phyloP scores from a whole-genome alignment of 257 asterid genomes.

The Perilla frutescens region DNA sequence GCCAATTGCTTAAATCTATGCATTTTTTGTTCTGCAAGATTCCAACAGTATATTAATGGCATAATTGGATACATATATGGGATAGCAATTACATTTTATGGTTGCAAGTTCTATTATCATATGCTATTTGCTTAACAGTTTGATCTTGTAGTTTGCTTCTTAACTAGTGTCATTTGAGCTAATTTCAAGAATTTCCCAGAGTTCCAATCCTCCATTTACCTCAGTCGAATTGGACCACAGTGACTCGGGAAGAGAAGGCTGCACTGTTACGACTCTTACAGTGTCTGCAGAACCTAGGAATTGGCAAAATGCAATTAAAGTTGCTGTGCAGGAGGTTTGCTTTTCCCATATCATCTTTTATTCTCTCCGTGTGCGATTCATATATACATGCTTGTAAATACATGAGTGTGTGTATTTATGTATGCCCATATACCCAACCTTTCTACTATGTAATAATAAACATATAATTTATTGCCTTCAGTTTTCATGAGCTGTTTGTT shows the following conservation, averaged over 20 bases:
- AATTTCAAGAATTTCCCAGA: constrained; percentile 61
- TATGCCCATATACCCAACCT: constrained; percentile 15
- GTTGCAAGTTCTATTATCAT: constrained; percentile 23
- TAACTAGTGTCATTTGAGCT: constrained; percentile 31
- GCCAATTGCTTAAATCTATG: constrained; percentile 19
- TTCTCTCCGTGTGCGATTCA: constrained; percentile 9
- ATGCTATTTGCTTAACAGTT: constrained; percentile 16
- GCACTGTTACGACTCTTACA: constrained; percentile 97
- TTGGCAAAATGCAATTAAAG: constrained; percentile 92
- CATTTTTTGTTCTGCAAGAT: constrained; percentile 20
- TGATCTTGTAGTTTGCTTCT: constrained; percentile 26
- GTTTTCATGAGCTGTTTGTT: constrained; percentile 21
- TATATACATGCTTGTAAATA: not conserved
- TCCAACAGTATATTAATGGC: constrained; percentile 19
- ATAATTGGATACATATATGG: constrained; percentile 13
- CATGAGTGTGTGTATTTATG: not conserved
- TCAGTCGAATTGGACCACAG: constrained; percentile 98
- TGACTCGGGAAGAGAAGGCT: constrained; percentile 99
- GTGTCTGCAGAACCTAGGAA: constrained; percentile 95
- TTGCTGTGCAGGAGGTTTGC: constrained; percentile 98
- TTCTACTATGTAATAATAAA: not conserved
- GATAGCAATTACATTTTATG: not conserved
- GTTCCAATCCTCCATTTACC: constrained; percentile 98
- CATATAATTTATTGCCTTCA: constrained; percentile 14
- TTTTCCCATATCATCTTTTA: constrained; percentile 27